Conservation (phyloP, 148 eudicot genomes). For the Chenopodium formosanum region DNA sequence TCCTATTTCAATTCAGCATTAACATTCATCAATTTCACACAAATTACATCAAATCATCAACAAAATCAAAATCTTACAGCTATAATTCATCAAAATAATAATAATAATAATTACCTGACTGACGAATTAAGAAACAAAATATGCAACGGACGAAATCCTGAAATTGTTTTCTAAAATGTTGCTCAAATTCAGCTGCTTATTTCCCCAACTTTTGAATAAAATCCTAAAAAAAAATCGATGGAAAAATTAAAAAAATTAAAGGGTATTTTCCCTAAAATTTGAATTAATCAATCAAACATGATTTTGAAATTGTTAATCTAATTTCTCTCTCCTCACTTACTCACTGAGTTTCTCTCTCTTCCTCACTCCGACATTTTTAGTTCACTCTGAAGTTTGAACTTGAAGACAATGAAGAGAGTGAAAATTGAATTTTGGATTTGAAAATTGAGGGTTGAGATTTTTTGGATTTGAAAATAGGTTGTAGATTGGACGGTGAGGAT, state of each 20-base stretch:
- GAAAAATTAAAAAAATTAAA: too few relatives aligned
- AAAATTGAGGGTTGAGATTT: neutral
- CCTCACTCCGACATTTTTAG: neutral
- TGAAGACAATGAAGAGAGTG: neutral
- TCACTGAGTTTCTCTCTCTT: neutral
- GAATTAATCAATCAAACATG: neutral
- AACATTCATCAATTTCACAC: neutral
- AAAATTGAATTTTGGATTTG: neutral
- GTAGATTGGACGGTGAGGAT: neutral
- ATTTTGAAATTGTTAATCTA: too few relatives aligned
- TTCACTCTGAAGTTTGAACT: neutral
- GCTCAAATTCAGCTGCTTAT: neutral
- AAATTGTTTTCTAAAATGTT: conserved; percentile 29
- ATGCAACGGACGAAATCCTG: conserved; percentile 36
- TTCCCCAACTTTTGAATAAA: too few relatives aligned
- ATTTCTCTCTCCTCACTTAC: neutral
- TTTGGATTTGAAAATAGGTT: neutral
- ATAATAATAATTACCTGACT: conserved; percentile 35
- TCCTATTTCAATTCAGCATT: conserved; percentile 31
- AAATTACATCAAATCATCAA: neutral
- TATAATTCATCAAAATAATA: too few relatives aligned
- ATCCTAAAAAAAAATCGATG: too few relatives aligned
- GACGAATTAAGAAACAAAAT: conserved; percentile 44
- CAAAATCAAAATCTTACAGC: neutral
- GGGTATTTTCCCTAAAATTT: conserved; percentile 2